Evolutionary conservation across 2,329 filamentous ascomycete genomes (phyloP), one percentile per base, ranked within the genome.

Genomic region (Sporothrix pallida): DNA sequence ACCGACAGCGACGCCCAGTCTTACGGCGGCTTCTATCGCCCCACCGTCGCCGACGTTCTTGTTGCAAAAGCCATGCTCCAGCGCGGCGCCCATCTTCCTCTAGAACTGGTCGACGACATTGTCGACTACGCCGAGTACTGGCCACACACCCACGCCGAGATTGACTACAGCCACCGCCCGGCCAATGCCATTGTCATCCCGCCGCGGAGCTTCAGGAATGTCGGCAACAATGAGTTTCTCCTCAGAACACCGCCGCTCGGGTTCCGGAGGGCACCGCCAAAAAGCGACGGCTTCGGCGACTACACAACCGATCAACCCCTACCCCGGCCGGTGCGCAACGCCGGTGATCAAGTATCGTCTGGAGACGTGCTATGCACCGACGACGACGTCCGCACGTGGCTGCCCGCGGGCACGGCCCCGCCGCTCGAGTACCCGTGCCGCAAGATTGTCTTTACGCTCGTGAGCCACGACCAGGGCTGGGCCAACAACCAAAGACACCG

Each of bases 41-140:
- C 87, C 0, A 82, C 79, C 0, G 79, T 84, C 3, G 79, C 82
- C 56, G 88, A 91, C 78, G 84, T 90, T 1, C 75, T 84, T 2
- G 79, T 85, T 0, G 83, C 85, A 12, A 87, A 86, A 71, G 77
- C 82, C 13, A 83, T 87, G 79, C 78, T 91, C n/a, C 78, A 77
- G 37, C 82, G 83, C 71, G 81, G 80, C 12, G 79, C 81, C 7
- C 79, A 78, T 2, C 80, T 91, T 1, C 89, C 89, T 0, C 79
- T 83, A 1, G 89, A 91, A 74, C 74, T 91, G 0, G 81, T 89
- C 52, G 86, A 90, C 77, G 78, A 80, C 63, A 84, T 91, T 63
- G 80, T 91, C 72, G 89, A 91, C 77, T 79, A 82, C 42, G 89
- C 88, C 72, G 88, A 90, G 79, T 91, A 91, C 79, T 91, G 89